A percentile compares a stretch with the other conserved stretches of the same genome.
Evolutionary conservation across 2,329 filamentous ascomycete species (phyloP).

Genomic region (Trichophyton benhamiae): DNA sequence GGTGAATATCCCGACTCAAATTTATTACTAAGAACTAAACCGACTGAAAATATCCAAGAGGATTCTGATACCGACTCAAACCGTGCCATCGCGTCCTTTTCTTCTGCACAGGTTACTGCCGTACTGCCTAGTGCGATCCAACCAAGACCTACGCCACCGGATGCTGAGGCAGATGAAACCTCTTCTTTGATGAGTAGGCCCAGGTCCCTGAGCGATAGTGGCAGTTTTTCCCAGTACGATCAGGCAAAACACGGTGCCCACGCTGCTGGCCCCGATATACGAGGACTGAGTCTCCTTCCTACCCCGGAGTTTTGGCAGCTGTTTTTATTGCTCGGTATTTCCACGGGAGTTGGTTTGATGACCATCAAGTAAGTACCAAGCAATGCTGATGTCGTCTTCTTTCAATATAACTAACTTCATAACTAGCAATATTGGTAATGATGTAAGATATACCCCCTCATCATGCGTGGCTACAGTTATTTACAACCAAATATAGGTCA

Average conservation of each 20-base stretch:
- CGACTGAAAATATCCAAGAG: constrained; percentile 19
- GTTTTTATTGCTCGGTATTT: constrained; percentile 74
- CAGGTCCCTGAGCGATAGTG: constrained; percentile 33
- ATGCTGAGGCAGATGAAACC: constrained; percentile 52
- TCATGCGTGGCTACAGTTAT: background rate
- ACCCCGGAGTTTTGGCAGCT: constrained; percentile 80
- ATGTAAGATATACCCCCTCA: constrained; percentile 36
- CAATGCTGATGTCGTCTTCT: background rate
- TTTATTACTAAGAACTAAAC: constrained; percentile 24
- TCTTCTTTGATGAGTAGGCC: constrained; percentile 66
- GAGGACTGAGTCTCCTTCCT: constrained; percentile 62
- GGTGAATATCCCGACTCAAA: constrained; percentile 23
- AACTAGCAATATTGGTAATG: constrained; percentile 80
- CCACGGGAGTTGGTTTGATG: constrained; percentile 91
- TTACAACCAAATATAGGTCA: constrained; percentile 33
- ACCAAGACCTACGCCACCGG: constrained; percentile 13
- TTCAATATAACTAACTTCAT: constrained; percentile 16
- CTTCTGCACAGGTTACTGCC: constrained; percentile 13
- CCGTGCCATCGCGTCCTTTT: constrained; percentile 21
- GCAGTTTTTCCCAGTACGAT: background rate
- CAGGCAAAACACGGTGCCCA: constrained; percentile 40
- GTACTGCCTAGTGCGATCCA: constrained; percentile 13
- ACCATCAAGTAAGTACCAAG: constrained; percentile 75
- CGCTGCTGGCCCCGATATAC: constrained; percentile 79
- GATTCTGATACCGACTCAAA: constrained; percentile 29